Evolutionary conservation across 78 protist species (phyloP).

Genomic region (Dictyostelium intermedium): DNA sequence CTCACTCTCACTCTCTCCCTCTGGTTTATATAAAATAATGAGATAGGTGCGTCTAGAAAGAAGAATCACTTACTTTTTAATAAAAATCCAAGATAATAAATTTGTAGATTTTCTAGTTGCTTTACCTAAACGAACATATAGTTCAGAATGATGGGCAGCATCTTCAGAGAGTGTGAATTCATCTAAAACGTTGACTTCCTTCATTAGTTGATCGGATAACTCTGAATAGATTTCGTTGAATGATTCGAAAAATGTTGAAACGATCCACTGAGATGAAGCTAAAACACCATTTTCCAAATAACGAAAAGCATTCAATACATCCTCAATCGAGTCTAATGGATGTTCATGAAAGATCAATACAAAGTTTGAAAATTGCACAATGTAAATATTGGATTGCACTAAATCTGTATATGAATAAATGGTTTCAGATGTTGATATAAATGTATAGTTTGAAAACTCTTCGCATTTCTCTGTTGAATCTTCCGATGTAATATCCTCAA

Average conservation of each 20-base stretch:
- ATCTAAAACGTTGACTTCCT: slow-evolving; percentile 38
- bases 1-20: no score
- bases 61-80: slow-evolving; percentile 55
- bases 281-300: slow-evolving; percentile 6
- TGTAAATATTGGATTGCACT: slow-evolving; percentile 2
- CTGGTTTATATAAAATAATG: no score
- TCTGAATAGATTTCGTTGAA: slow-evolving; percentile 25
- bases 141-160: slow-evolving; percentile 14
- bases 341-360: slow-evolving; percentile 47
- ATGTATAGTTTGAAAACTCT: slow-evolving; percentile 55
- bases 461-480: slow-evolving; percentile 57
- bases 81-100: slow-evolving; percentile 33
- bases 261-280: slow-evolving; percentile 19
- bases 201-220: not conserved
- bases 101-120: slow-evolving; percentile 56
- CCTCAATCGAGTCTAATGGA: slow-evolving; percentile 25
- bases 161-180: slow-evolving; percentile 19
- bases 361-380: not conserved
- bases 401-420: slow-evolving; percentile 1
- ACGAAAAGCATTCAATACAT: slow-evolving; percentile 31
- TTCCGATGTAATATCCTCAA: slow-evolving; percentile 10
- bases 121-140: slow-evolving; percentile 43
- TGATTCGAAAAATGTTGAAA: slow-evolving; percentile 38
- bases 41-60: no score
- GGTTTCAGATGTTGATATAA: slow-evolving; percentile 35